Percentiles rank a stretch among this genome's conserved stretches.
phyloP scores from a whole-genome alignment of 2,329 filamentous ascomycete genomes.

The Ophiostoma montium region DNA sequence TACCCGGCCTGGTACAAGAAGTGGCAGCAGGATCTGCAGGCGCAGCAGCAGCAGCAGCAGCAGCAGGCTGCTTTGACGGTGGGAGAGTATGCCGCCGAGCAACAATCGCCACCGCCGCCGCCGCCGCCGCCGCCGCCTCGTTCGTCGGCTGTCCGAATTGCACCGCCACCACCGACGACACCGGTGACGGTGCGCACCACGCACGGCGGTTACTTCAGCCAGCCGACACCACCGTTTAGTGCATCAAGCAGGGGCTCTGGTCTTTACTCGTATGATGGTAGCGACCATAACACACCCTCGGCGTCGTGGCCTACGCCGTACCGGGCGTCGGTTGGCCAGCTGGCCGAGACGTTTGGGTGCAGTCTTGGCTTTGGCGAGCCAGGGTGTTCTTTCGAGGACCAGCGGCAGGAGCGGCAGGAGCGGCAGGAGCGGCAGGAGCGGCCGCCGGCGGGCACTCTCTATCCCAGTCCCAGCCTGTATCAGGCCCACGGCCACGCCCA shows the following conservation, averaged over 20 bases:
- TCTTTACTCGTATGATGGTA: too few species aligned
- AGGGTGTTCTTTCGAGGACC: too few species aligned
- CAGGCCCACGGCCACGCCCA: neutral
- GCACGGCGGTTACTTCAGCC: neutral
- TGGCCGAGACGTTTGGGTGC: neutral
- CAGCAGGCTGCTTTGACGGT: too few species aligned
- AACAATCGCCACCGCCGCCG: neutral
- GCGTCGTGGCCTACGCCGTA: neutral
- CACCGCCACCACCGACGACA: neutral
- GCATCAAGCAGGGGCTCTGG: neutral
- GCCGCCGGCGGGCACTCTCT: neutral
- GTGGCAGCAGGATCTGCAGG: slow-evolving; percentile 27
- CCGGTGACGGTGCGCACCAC: neutral
- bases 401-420: neutral
- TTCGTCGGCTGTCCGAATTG: neutral
- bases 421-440: neutral
- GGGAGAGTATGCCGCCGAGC: too few species aligned
- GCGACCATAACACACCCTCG: neutral
- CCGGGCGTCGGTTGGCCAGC: neutral
- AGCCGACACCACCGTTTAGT: neutral
- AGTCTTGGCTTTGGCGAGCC: neutral
- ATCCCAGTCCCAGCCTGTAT: neutral
- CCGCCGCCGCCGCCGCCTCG: neutral
- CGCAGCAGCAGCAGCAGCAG: neutral
- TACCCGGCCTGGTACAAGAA: slow-evolving; percentile 48